Evolutionary conservation across 352 stramenopile genomes (phyloP), one percentile per base, ranked within the genome.

Genomic region (Ochromonadaceae sp.): DNA sequence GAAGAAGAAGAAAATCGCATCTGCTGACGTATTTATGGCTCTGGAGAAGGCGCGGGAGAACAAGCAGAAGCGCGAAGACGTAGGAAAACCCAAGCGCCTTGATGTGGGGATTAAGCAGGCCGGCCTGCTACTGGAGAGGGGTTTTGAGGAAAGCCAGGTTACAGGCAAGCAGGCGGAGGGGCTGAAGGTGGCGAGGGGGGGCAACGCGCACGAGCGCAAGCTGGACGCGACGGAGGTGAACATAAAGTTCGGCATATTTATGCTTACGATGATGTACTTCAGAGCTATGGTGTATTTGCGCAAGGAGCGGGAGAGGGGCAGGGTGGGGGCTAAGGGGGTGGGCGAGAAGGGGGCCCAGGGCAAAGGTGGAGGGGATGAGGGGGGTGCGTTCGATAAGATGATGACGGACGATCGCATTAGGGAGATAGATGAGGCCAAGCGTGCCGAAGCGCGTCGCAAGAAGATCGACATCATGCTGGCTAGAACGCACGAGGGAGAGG

Each of bases 221-320:
- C 63, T 87, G 0, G 68, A 76, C 30, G 82, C 88, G 61, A 90
- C 86, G 17, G 87, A 97, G 72, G 78, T 78, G 17, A 90, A 82
- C n/a, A 78, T 96, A n/a, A 90, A 88, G 32, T 96, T 95, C 67
- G 89, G 86, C 12, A 68, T 97, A 22, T 97, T 97, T 66, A 93
- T 77, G 71, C 82, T 97, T 70, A 94, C 87, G 35, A 78, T 97
- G 42, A 92, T 94, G 87, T 96, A 96, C 72, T 97, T 97, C 55
- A 78, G 86, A 43, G 85, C 83, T 2, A 75, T 94, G 53, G 84
- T 83, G 14, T 65, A 91, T 56, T 72, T 95, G 14, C 80, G 86
- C 35, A 84, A 95, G 65, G 81, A 87, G 46, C 72, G 68, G 0
- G 69, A 78, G 10, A 93, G 82, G 83, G 61, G 66, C 0, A n/a